Evolutionary conservation across 2,329 filamentous ascomycete species (phyloP), one percentile per base, ranked within the genome.

Genomic region (Penicillium sp.): DNA sequence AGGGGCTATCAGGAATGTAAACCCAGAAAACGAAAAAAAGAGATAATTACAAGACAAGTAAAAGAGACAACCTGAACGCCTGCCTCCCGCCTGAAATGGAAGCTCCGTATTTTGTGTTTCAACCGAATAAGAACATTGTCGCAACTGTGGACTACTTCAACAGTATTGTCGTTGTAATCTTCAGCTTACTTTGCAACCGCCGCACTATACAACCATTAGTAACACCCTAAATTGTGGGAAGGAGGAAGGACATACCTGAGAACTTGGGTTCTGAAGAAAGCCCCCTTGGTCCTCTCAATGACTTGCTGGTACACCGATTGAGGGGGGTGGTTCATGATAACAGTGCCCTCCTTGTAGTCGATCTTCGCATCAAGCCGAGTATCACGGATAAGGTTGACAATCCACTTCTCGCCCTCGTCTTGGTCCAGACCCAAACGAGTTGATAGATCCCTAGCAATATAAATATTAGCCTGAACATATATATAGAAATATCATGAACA

Each of bases 401-500:
- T 99, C 94, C 94, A 99, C 82, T 99, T 99, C 85, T 99, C 94
- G 68, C 94, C 94, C 70, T 97, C 94, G 71, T 96, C 91, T 68
- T 92, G 87, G 72, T 89, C 91, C 63, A 99, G 83, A 63, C 93
- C 94, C 59, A 99, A 86, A 73, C 94, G 90, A 62, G 86, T 88
- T 63, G 91, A 96, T 59, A 99, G 84, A 68, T 97, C 94, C 76
- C 84, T 86, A 61, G 1, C 58, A 21, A 18, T 24, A 46, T n/a
- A 55, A 3, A 66, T 61, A 68, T 64, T 57, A 53, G 42, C 14
- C 6, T 18, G n/a, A 20, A n/a, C 9, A 23, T 5, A 4, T n/a
- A n/a, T n/a, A n/a, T n/a, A 38, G 20, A 42, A n/a, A 24, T 5
- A 24, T 30, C 12, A 5, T 5, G 16, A 6, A 6, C 16, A 47